These are phyloP conservation scores for Solanum hybrid DNA, from an alignment of 305 asterid species.

Conservation along the genomic window DNA sequence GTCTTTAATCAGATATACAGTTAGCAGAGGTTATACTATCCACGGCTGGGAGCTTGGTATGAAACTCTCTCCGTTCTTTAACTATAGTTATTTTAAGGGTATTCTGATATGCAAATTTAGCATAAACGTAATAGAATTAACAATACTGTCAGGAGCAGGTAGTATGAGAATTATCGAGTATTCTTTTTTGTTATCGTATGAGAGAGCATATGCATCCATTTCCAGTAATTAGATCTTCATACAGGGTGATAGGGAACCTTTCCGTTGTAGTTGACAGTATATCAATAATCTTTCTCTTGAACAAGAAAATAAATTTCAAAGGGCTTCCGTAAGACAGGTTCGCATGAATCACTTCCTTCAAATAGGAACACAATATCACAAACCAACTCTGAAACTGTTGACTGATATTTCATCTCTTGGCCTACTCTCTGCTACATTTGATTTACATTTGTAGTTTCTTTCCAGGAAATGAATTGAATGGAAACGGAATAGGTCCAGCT, in stretches of 20 bases:
- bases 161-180: not conserved
- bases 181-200: not conserved
- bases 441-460: not conserved
- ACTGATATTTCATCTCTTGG: not conserved
- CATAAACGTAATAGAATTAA: not conserved
- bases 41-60: conserved; percentile 92
- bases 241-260: not conserved
- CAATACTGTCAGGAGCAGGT: not conserved
- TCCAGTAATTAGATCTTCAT: not conserved
- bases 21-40: conserved; percentile 35
- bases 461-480: conserved; percentile 83
- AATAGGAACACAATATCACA: not conserved
- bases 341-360: not conserved
- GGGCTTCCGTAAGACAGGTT: not conserved
- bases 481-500: conserved; percentile 60
- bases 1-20: conserved; percentile 52
- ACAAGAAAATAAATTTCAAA: not conserved
- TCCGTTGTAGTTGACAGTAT: not conserved
- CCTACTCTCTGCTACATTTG: not conserved
- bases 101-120: not conserved
- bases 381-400: not conserved
- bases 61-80: not conserved
- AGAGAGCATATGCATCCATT: not conserved
- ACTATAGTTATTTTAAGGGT: not conserved
- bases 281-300: not conserved